Conservation (phyloP, 148 eudicot genomes). For the Rhododendron kiyosumense region DNA sequence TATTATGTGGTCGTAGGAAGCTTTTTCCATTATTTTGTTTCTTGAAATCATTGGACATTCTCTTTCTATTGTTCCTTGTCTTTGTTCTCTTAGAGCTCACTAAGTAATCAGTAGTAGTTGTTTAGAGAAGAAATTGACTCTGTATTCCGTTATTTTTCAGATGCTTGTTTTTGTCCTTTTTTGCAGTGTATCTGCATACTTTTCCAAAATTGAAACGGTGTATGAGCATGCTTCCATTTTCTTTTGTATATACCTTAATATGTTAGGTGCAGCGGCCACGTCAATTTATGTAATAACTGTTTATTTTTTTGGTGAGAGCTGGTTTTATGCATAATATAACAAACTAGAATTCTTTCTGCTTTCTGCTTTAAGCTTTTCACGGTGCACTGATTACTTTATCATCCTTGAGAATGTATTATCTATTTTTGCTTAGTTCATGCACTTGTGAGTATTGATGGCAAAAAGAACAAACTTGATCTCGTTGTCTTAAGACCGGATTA, state of each 20-base stretch:
- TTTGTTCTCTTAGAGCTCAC: not conserved
- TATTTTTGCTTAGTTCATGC: not conserved
- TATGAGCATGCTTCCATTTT: not conserved
- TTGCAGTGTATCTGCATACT: not conserved
- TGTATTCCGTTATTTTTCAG: not conserved
- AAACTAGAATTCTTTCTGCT: not conserved
- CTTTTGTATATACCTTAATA: not conserved
- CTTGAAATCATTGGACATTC: not conserved
- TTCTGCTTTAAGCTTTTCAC: not conserved
- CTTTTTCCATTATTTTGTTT: not conserved
- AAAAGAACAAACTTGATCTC: not conserved
- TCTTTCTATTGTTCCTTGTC: not conserved
- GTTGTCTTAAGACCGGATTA: constrained; percentile 3
- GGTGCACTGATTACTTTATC: not conserved
- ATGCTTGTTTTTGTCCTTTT: not conserved
- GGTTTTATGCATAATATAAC: not conserved
- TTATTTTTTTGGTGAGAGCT: not conserved
- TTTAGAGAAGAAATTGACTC: not conserved
- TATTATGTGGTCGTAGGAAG: not conserved
- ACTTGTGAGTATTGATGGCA: not conserved
- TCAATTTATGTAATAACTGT: not conserved
- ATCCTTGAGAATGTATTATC: not conserved
- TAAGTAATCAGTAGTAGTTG: not conserved
- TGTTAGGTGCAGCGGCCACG: not conserved
- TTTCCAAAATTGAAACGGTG: not conserved